Percentiles rank a stretch among this genome's conserved stretches.
phyloP scores from a whole-genome alignment of 352 stramenopile species.

The Phytophthora pseudosyringae region DNA sequence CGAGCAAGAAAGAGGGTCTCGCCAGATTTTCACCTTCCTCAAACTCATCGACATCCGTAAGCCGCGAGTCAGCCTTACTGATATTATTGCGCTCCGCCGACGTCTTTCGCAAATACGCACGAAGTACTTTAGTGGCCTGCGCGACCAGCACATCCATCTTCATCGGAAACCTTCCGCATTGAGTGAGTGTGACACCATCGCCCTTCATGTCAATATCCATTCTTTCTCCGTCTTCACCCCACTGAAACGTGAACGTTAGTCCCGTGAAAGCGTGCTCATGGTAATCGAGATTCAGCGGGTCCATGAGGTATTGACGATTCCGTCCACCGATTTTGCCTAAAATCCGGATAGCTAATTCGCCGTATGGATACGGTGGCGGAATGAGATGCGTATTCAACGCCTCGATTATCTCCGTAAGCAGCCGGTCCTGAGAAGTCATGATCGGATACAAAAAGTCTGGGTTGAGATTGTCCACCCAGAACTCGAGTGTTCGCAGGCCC shows the following conservation, averaged over 20 bases:
- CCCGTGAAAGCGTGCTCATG: constrained; percentile 50
- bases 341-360: constrained; percentile 95
- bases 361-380: constrained; percentile 97
- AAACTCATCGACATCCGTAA: constrained; percentile 71
- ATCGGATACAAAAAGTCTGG: constrained; percentile 96
- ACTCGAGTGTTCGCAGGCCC: constrained; percentile 96
- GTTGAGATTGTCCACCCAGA: constrained; percentile 99
- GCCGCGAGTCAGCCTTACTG: constrained; percentile 62
- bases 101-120: constrained; percentile 64
- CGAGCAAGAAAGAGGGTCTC: constrained; percentile 57
- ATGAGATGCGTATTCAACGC: constrained; percentile 96
- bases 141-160: constrained; percentile 67
- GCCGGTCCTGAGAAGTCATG: constrained; percentile 88
- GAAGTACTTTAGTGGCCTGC: constrained; percentile 58
- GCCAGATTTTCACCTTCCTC: constrained; percentile 57
- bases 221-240: constrained; percentile 33
- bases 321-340: constrained; percentile 97
- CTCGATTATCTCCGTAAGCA: constrained; percentile 95
- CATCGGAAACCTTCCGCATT: constrained; percentile 40
- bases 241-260: constrained; percentile 63
- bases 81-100: constrained; percentile 57
- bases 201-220: constrained; percentile 33
- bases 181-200: constrained; percentile 2
- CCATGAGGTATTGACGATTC: constrained; percentile 91
- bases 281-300: constrained; percentile 73